Percentiles rank a stretch among this genome's conserved stretches.
Conservation (phyloP, 441 rosid species). For the Erodium texanum region DNA sequence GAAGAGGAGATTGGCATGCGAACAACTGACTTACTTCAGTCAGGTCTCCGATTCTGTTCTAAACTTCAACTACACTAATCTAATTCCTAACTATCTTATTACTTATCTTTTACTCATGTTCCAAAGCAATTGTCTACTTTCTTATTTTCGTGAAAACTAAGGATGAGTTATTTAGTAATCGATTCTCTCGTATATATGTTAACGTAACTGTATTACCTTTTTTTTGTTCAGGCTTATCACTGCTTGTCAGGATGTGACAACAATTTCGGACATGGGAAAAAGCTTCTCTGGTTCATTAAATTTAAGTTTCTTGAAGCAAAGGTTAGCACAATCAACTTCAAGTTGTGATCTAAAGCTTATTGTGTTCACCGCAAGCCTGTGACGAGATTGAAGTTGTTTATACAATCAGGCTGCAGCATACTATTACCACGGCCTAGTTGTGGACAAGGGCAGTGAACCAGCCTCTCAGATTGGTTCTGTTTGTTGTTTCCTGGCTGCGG, state of each 20-base stretch:
- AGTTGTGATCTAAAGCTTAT: not conserved
- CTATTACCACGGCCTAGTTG: conserved; percentile 78
- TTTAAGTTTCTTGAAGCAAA: conserved; percentile 92
- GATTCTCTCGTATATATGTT: no score
- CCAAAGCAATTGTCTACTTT: no score
- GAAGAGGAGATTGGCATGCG: conserved; percentile 90
- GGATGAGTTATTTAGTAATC: no score
- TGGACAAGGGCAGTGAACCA: conserved; percentile 77
- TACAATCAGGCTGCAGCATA: conserved; percentile 70
- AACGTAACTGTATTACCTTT: not conserved
- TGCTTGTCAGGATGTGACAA: conserved; percentile 51
- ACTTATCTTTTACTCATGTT: not conserved
- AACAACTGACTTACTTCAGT: conserved; percentile 62
- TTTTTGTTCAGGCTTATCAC: conserved; percentile 49
- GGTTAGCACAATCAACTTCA: conserved; percentile 28
- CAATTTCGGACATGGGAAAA: conserved; percentile 46
- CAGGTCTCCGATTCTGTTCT: conserved; percentile 35
- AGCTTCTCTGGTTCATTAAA: conserved; percentile 68
- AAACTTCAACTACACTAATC: not conserved
- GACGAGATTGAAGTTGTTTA: conserved; percentile 6
- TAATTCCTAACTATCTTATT: no score
- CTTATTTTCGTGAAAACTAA: no score
- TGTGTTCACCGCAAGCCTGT: not conserved
- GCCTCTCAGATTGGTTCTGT: conserved; percentile 53
- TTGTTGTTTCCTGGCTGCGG: conserved; percentile 79